These are phyloP conservation scores for Letharia lupina DNA, from an alignment of 495 filamentous ascomycete species.

Conservation along the genomic window DNA sequence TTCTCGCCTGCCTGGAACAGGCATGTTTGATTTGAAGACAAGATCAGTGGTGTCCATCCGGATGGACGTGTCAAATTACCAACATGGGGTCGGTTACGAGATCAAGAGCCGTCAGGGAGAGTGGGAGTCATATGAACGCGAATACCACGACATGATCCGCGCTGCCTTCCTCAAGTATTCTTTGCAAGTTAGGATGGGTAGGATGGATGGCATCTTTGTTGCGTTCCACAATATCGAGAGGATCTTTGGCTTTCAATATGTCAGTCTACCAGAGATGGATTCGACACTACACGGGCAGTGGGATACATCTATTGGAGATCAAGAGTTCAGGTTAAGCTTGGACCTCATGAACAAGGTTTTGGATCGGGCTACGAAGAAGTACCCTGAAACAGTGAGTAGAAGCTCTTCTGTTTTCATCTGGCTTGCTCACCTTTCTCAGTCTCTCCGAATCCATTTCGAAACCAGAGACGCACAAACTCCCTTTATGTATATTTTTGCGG, in stretches of 20 bases:
- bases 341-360: conserved; percentile 68
- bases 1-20: conserved; percentile 73
- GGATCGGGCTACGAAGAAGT: conserved; percentile 62
- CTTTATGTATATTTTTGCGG: conserved; percentile 83
- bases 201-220: conserved; percentile 99
- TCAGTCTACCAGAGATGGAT: conserved; percentile 83
- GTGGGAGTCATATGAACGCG: conserved; percentile 87
- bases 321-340: conserved; percentile 79
- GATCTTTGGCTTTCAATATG: conserved; percentile 97
- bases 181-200: conserved; percentile 86
- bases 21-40: conserved; percentile 97
- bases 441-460: conserved; percentile 81
- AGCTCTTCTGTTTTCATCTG: neutral
- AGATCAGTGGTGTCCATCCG: conserved; percentile 84
- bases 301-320: conserved; percentile 60
- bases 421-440: conserved; percentile 36
- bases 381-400: conserved; percentile 48
- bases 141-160: conserved; percentile 95
- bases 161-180: conserved; percentile 95
- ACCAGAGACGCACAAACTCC: conserved; percentile 51
- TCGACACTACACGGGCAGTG: conserved; percentile 64
- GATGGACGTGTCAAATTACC: conserved; percentile 65
- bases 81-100: conserved; percentile 79
- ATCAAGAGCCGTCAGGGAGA: conserved; percentile 63
- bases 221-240: conserved; percentile 91